Base-by-base conservation (phyloP, 331 rosid species). In the Erythrophleum ivorense region DNA sequence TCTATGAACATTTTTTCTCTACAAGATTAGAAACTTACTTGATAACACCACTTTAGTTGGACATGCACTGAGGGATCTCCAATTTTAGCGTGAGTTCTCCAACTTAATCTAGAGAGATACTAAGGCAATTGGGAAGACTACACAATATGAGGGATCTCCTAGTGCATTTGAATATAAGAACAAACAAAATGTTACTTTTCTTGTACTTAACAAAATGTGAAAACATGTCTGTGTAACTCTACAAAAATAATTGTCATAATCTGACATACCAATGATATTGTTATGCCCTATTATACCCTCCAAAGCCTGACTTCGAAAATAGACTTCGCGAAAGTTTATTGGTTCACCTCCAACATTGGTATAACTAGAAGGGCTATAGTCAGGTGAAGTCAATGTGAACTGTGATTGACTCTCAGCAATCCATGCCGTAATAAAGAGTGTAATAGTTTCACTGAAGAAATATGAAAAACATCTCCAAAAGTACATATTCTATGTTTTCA, bases 301-400 rank as follows among this genome's bases (percentile, higher is more conserved):
- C 86, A 94, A 84, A 75, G 98, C 99, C 86, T 96, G 99, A 85
- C 99, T 94, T 84, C 75, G 97, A 86, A 96, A 97, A 84, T 94
- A 96, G 79, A 96, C 95, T 46, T 94, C 97, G 19, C 86, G 93
- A 53, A 96, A 96, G 80, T 88, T 96, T 86, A 96, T 78, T 24
- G 98, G 99, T 77, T 88, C 94, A 34, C 98, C 99, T 11, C 92
- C 95, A 87, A 78, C 79, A 73, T 96, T 98, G 77, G 95, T 62
- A 72, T 96, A 24, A 24, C 29, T 24, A 24, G 29, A 24, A 24
- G 29, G 29, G 29, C 29, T 24, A 24, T 24, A 24, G 29, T 24
- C 1, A 24, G 29, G 29, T 24, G 29, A 24, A 24, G 29, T 24
- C 29, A 24, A 24, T 24, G 29, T 24, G 29, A 24, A 53, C 58